Conservation (phyloP, 75 land plant species). For the Sequoiadendron giganteum region DNA sequence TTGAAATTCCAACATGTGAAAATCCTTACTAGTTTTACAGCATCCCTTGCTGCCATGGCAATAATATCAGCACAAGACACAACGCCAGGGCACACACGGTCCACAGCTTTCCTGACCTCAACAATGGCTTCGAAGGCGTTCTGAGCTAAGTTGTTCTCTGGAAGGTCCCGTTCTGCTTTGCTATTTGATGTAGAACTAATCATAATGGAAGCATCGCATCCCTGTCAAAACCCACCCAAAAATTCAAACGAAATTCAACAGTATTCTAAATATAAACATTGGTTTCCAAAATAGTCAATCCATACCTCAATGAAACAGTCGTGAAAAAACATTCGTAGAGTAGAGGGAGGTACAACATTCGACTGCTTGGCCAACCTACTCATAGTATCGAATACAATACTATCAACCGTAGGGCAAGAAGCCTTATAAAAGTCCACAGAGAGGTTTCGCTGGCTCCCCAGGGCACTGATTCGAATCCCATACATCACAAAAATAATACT, state of each 20-base stretch:
- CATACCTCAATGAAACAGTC: constrained; percentile 27
- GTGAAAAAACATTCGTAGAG: constrained; percentile 19
- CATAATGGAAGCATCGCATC: constrained; percentile 40
- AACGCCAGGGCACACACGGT: constrained; percentile 23
- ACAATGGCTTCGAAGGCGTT: constrained; percentile 29
- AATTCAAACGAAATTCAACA: background rate
- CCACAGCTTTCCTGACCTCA: constrained; percentile 21
- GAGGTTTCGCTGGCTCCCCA: constrained; percentile 3
- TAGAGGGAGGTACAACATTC: constrained; percentile 27
- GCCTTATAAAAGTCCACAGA: constrained; percentile 21
- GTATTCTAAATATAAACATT: background rate
- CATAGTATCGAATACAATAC: constrained; percentile 12
- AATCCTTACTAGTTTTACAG: constrained; percentile 25
- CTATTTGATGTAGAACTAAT: constrained; percentile 21
- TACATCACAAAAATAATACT: background rate
- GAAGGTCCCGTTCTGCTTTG: constrained; percentile 26
- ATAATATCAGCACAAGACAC: constrained; percentile 42
- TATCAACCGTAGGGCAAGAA: constrained; percentile 18
- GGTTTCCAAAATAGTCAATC: background rate
- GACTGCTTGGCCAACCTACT: constrained; percentile 15
- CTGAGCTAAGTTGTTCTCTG: constrained; percentile 30
- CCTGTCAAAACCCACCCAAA: constrained; percentile 13
- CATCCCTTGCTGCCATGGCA: constrained; percentile 30
- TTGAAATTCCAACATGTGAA: background rate
- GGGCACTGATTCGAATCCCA: background rate